These are phyloP conservation scores for Blumeria graminis DNA, from an alignment of 2,329 filamentous ascomycete genomes.

Conservation along the genomic window DNA sequence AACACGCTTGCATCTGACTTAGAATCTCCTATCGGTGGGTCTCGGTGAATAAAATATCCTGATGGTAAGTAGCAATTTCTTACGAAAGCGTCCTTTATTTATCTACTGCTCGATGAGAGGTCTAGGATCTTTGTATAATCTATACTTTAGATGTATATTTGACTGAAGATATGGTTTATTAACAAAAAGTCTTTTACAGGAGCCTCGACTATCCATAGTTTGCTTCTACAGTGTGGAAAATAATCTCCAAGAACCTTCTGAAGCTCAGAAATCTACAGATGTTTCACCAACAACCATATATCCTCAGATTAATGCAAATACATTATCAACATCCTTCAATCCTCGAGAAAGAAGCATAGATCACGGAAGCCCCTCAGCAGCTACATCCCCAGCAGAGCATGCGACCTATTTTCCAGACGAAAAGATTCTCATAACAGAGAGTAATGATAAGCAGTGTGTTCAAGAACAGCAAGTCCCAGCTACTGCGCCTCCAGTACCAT, in stretches of 20 bases:
- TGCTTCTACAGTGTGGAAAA: not conserved
- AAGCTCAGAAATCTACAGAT: not conserved
- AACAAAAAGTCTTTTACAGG: not conserved
- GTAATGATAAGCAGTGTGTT: not conserved
- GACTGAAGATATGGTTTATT: no score
- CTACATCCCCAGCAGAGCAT: not conserved
- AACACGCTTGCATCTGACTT: not conserved
- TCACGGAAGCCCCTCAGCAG: not conserved
- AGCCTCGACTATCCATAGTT: not conserved
- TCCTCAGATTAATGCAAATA: not conserved
- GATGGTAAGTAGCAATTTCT: not conserved
- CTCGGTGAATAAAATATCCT: not conserved
- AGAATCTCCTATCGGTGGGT: no score
- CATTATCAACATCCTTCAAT: not conserved
- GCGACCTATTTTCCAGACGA: not conserved
- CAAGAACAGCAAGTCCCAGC: not conserved
- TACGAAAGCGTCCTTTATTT: no score
- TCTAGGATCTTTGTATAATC: no score
- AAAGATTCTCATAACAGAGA: not conserved
- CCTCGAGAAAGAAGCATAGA: not conserved
- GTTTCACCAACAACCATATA: not conserved
- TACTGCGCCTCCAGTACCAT: not conserved
- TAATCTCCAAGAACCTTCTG: not conserved
- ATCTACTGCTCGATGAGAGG: no score
- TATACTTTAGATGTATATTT: no score